Base-by-base conservation (phyloP, 2,329 filamentous ascomycete species). In the Trichoderma koningiopsis region DNA sequence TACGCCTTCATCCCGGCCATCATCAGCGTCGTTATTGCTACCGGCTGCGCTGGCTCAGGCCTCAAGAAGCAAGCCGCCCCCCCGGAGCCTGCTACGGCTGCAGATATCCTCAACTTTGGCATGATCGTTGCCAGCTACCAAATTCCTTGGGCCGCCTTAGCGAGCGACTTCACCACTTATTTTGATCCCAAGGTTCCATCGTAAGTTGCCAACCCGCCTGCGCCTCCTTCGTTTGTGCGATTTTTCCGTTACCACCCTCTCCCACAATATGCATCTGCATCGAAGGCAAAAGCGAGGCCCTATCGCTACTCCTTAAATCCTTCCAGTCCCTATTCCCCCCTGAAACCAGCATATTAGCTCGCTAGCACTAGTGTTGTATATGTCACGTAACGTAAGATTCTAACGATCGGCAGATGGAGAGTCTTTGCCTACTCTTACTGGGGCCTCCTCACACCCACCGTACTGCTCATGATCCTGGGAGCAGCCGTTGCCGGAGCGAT, bases 91-190 rank as follows among this genome's bases (percentile, higher is more conserved):
- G 76, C 85, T 0, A 81, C 82, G 0, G 83, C 86, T 0, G 75
- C 80, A 2, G 77, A 81, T 13, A 77, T 89, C 2, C 74, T 90
- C 5, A 85, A 81, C 35, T 91, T 88, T 71, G 87, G 83, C 59
- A 88, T 87, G 79, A 83, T 89, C 63, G 83, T 91, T 4, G 87
- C 88, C 0, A 86, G 86, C 0, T 90, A 89, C 74, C 86, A 89
- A 81, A 83, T 91, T 2, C 88, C 89, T 0, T 91, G 86, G 83
- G 86, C 83, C 4, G 84, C 83, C 2, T 80, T 89, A 29, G 83
- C 86, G 0, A 88, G 86, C 24, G 88, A 90, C 74, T 85, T 90
- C 68, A 86, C 86, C 0, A 87, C 87, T 0, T 91, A 90, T 73
- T 83, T 89, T 67, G 82, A 86, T 63, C 87, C 87, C 27, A 83